Base-by-base conservation (phyloP, 805 yeast species). In the Candida silvatica region DNA sequence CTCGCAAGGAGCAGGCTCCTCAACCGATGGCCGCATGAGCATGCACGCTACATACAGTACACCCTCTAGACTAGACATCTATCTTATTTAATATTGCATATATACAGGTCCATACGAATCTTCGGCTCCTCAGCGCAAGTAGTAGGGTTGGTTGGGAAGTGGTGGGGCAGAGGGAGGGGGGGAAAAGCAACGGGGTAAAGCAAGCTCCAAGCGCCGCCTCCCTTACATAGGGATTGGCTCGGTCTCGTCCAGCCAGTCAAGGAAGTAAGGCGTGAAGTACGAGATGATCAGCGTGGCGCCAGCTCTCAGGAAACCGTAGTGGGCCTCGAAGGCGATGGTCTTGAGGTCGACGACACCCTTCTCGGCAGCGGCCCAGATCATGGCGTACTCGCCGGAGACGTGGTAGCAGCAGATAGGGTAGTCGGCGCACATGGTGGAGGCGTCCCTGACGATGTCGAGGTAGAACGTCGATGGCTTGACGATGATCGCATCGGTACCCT, bases 351-450 rank as follows among this genome's bases (percentile, higher is more conserved):
- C 83, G 40, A 88, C 71, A 26, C 94, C 94, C 67, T 87, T 87
- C 51, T 87, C 97, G 20, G 97, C 97, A 35, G 96, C 97, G 6
- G 98, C 98, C 54, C 88, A 95, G 44, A 92, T 61, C 98, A 92
- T 92, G 22, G 97, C 97, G 53, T 74, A 92, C 61, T 92, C 98
- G 27, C 98, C 98, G 55, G 90, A 77, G 17, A 92, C 98, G 59
- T 92, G 98, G 61, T 92, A 92, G 19, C 94, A 88, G 51, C 95
- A 86, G 35, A 92, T 65, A 19, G 98, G 98, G 47, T 82, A 74
- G 55, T 92, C 92, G 34, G 64, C 59, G 52, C 95, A 84, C 35
- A 88, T 67, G 49, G 73, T 77, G 26, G 88, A 66, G 0, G 98
- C 96, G 52, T 92, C 96, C 37, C 80, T 69, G 60, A 92, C 81